Evolutionary conservation across 345 rosid species (phyloP).

Genomic region (Alliaria petiolata): DNA sequence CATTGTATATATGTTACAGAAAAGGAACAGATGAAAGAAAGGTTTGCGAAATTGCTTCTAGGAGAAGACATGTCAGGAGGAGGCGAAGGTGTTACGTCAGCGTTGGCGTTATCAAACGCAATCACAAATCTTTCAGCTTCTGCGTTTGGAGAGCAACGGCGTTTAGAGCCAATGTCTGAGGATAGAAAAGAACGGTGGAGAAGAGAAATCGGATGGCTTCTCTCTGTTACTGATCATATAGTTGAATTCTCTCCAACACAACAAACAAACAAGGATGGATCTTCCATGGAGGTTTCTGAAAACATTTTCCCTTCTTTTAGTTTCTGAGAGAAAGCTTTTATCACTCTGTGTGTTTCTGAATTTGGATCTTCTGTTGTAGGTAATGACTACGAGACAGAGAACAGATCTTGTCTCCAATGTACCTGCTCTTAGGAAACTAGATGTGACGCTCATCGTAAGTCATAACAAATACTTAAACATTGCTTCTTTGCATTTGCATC

Average conservation of each 20-base stretch:
- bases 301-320: background rate
- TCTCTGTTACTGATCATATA: constrained; percentile 63
- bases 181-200: constrained; percentile 58
- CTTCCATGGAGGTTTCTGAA: constrained; percentile 49
- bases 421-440: constrained; percentile 88
- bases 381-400: constrained; percentile 78
- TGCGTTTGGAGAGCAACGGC: constrained; percentile 43
- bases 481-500: background rate
- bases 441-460: constrained; percentile 79
- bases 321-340: background rate
- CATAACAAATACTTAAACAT: background rate
- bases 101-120: constrained; percentile 63
- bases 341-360: background rate
- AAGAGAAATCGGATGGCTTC: constrained; percentile 59
- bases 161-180: constrained; percentile 54
- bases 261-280: constrained; percentile 53
- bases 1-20: constrained; percentile 6
- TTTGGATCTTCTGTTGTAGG: constrained; percentile 40
- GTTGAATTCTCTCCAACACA: constrained; percentile 65
- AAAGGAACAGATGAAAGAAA: constrained; percentile 49
- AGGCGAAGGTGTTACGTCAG: constrained; percentile 73
- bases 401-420: constrained; percentile 80
- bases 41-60: constrained; percentile 55
- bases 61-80: constrained; percentile 90
- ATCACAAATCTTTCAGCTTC: constrained; percentile 49